Conservation (phyloP, 176 grass and related monocot species). For the Aegilops speltoides region DNA sequence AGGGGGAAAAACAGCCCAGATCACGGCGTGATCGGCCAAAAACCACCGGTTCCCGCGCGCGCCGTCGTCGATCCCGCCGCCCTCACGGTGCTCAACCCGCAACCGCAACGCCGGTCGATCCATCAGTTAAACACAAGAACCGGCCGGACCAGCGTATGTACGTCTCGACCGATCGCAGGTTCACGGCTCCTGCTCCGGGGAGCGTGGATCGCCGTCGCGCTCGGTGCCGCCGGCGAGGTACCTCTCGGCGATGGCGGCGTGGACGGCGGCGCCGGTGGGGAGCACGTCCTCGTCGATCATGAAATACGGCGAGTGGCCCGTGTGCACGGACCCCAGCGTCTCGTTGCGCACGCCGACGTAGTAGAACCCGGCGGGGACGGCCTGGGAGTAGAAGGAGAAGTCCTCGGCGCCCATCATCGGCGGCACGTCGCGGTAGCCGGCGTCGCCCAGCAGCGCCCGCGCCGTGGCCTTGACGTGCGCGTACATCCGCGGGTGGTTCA, state of each 20-base stretch:
- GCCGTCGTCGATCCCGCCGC: no score
- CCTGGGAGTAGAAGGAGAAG: conserved; percentile 95
- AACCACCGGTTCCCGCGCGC: neutral
- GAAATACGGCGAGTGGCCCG: conserved; percentile 69
- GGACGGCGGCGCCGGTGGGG: conserved; percentile 76
- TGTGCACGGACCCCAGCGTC: conserved; percentile 72
- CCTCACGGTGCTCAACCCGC: no score
- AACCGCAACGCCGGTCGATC: neutral
- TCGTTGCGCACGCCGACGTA: conserved; percentile 89
- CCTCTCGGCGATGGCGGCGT: conserved; percentile 92
- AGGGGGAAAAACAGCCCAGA: neutral
- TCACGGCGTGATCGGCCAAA: neutral
- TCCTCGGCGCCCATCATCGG: conserved; percentile 95
- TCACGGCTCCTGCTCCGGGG: neutral
- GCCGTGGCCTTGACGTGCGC: conserved; percentile 60
- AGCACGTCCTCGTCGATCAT: conserved; percentile 95
- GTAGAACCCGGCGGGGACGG: conserved; percentile 75
- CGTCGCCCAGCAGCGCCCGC: conserved; percentile 42
- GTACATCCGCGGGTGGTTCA: conserved; percentile 78
- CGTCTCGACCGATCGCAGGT: neutral
- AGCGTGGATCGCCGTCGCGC: neutral
- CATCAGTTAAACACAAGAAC: neutral
- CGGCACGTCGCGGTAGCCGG: conserved; percentile 58
- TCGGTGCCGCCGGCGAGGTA: conserved; percentile 37
- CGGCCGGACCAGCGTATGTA: no score